Base-by-base conservation (phyloP, 2,329 filamentous ascomycete species). In the Pseudocercospora pini-densiflorae region DNA sequence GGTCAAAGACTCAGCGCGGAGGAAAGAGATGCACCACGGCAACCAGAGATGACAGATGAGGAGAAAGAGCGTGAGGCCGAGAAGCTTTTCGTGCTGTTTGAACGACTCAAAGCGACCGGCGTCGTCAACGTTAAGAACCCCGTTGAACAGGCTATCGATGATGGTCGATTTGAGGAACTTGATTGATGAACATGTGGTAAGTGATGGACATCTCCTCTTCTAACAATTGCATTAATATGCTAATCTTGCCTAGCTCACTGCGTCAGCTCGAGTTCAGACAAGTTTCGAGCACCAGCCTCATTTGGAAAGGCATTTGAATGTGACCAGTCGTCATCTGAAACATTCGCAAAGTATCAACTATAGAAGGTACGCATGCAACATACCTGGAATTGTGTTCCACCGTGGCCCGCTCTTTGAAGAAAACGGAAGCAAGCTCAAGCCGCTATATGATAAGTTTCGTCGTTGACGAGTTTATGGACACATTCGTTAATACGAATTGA, bases 1-100 rank as follows among this genome's bases (percentile, higher is more conserved):
- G 94, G 94, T 0, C 94, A 97, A 78, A 89, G 90, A 69, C 68
- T 72, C 55, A 68, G 66, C 62, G 74, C 74, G 1, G 77, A 78
- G 62, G 68, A 71, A 6, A 54, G 61, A 10, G 91, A 94, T 78
- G 85, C 83, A 62, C 79, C 82, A 6, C 82, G 87, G 6, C 81
- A 88, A 3, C 88, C 88, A 1, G 88, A 91, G 58, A 97, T 98
- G 94, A 95, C 91, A 0, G 84, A 92, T 55, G 93, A 94, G 70
- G 94, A 98, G 81, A 97, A 94, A 78, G 92, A 97, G 78, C 85
- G 92, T 65, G 95, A 99, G 76, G 94, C 94, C 0, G 94, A 97
- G 79, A 87, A 89, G 64, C 79, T 97, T 0, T 97, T 96, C 80
- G 93, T 97, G 12, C 81, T 97, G 2, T 97, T 97, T 79, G 93